These are phyloP conservation scores for Exophiala aquamarina DNA, from an alignment of 2,329 filamentous ascomycete species.

Conservation along the genomic window DNA sequence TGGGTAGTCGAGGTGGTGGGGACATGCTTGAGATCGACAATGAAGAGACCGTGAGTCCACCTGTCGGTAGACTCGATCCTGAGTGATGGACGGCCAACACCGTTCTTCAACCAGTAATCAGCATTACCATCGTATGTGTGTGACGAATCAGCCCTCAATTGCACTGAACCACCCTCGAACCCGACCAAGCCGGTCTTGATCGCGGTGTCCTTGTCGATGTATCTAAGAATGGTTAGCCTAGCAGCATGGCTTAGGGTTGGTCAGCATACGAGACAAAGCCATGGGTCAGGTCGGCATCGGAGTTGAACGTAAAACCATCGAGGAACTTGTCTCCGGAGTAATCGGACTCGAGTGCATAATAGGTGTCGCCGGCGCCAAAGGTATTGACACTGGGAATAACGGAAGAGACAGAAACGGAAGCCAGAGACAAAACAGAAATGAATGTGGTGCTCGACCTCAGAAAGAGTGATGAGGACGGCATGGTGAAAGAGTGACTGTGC, in stretches of 20 bases:
- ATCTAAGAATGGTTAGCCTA: constrained; percentile 30
- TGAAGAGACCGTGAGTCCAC: constrained; percentile 47
- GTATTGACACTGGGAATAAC: not conserved
- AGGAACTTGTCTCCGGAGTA: constrained; percentile 52
- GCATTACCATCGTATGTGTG: constrained; percentile 26
- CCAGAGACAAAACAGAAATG: constrained; percentile 27
- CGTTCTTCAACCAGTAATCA: constrained; percentile 45
- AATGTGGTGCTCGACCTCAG: constrained; percentile 30
- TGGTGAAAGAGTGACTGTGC: constrained; percentile 25
- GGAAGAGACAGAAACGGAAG: constrained; percentile 20
- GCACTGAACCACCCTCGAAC: constrained; percentile 25
- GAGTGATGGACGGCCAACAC: constrained; percentile 41
- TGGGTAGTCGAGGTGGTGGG: constrained; percentile 36
- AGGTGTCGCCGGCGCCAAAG: constrained; percentile 9
- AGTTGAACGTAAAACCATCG: constrained; percentile 50
- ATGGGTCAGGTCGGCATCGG: constrained; percentile 45
- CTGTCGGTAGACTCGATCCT: constrained; percentile 45
- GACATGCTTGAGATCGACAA: constrained; percentile 50
- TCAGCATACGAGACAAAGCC: constrained; percentile 45
- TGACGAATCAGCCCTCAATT: constrained; percentile 19
- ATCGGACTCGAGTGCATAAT: constrained; percentile 35
- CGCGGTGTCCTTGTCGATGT: constrained; percentile 41
- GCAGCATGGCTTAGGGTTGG: not conserved
- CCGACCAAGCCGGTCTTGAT: constrained; percentile 32
- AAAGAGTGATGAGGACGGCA: constrained; percentile 31